phyloP scores from a whole-genome alignment of 176 grass and related monocot genomes.

The Rhipidocladum racemiflorum region DNA sequence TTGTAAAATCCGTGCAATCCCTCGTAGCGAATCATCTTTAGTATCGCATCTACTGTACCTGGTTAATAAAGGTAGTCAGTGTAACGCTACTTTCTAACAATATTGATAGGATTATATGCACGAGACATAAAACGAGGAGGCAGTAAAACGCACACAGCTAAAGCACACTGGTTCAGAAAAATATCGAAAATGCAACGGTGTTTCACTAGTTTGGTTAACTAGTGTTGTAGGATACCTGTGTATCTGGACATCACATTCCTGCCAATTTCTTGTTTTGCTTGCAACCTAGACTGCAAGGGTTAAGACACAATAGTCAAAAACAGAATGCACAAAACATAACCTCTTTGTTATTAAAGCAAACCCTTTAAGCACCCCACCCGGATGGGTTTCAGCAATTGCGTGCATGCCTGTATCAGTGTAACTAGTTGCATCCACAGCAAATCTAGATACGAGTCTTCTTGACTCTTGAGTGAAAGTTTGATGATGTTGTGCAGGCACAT shows the following conservation, averaged over 20 bases:
- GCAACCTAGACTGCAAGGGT: slow-evolving; percentile 88
- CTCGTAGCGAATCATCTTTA: slow-evolving; percentile 92
- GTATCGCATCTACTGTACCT: slow-evolving; percentile 93
- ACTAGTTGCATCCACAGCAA: neutral
- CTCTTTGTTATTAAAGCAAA: neutral
- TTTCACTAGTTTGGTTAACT: slow-evolving; percentile 17
- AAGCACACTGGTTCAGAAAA: neutral
- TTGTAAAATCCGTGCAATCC: slow-evolving; percentile 85
- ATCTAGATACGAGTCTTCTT: neutral
- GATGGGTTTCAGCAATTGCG: neutral
- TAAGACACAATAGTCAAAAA: slow-evolving; percentile 31
- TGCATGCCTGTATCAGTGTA: neutral
- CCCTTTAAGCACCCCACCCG: neutral
- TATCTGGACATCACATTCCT: slow-evolving; percentile 81
- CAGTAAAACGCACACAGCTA: neutral
- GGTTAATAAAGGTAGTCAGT: neutral
- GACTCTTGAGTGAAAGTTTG: neutral
- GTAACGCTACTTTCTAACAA: neutral
- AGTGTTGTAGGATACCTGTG: slow-evolving; percentile 54
- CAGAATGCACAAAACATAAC: slow-evolving; percentile 2
- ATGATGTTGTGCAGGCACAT: neutral
- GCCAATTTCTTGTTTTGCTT: slow-evolving; percentile 98
- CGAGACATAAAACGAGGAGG: neutral
- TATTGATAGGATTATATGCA: neutral
- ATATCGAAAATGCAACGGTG: neutral